phyloP scores from a whole-genome alignment of 2,329 filamentous ascomycete species.

The Sclerotinia borealis region DNA sequence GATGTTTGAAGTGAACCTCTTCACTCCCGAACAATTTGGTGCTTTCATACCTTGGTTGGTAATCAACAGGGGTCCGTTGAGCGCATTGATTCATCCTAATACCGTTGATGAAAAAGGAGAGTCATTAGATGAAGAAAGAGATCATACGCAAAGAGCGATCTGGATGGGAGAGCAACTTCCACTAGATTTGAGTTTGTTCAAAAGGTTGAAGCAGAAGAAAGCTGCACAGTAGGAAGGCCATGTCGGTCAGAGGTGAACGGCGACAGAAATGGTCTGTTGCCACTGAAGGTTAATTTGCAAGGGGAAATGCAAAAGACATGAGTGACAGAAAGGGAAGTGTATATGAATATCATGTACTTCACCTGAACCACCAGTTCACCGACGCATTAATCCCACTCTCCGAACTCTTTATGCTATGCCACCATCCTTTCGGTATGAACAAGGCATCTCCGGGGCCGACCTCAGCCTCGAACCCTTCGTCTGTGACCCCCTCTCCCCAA shows the following conservation, averaged over 20 bases:
- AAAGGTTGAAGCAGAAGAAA: conserved; percentile 20
- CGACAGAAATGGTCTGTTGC: background rate
- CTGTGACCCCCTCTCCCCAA: conserved; percentile 47
- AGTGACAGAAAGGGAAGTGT: background rate
- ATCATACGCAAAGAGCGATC: conserved; percentile 55
- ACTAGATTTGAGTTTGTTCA: conserved; percentile 50
- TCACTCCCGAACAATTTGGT: conserved; percentile 80
- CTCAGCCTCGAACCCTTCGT: conserved; percentile 34
- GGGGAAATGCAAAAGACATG: background rate
- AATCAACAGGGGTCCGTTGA: conserved; percentile 74
- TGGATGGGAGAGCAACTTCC: conserved; percentile 67
- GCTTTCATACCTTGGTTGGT: conserved; percentile 83
- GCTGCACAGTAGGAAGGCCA: background rate
- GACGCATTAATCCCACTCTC: conserved; percentile 37
- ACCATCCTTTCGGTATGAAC: conserved; percentile 80
- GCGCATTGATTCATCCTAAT: conserved; percentile 77
- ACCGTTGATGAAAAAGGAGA: conserved; percentile 50
- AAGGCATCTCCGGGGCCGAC: conserved; percentile 63
- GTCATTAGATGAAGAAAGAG: conserved; percentile 27
- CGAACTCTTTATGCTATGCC: conserved; percentile 72
- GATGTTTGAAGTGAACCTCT: conserved; percentile 91
- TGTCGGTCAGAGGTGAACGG: background rate
- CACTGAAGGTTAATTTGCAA: background rate
- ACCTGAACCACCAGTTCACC: conserved; percentile 52
- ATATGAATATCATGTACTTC: conserved; percentile 9